Evolutionary conservation across 2,329 filamentous ascomycete species (phyloP).

Genomic region (Fulvia fulva): DNA sequence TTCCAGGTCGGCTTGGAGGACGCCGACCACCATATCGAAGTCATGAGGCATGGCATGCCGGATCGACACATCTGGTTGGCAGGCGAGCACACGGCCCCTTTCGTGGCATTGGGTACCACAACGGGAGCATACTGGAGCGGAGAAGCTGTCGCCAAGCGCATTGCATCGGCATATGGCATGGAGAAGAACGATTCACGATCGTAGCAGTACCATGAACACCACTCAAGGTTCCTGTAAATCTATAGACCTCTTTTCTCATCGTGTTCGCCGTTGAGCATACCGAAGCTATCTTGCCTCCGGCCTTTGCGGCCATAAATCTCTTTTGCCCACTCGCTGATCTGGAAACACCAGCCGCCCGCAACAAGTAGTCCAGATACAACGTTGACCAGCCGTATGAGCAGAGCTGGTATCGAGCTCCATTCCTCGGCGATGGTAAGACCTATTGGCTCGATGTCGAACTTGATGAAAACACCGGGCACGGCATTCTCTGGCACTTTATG

Average conservation of each 20-base stretch:
- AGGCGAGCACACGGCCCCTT: conserved; percentile 86
- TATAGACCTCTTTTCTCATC: conserved; percentile 19
- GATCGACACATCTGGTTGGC: conserved; percentile 76
- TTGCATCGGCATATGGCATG: conserved; percentile 52
- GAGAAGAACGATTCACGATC: not conserved
- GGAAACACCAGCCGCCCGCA: conserved; percentile 89
- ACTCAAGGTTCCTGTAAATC: not conserved
- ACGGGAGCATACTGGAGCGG: conserved; percentile 93
- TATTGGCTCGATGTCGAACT: conserved; percentile 98
- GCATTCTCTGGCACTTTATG: conserved; percentile 62
- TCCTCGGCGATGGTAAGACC: conserved; percentile 79
- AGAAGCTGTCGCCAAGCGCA: conserved; percentile 67
- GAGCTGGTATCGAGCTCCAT: conserved; percentile 67
- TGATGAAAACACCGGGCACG: conserved; percentile 92
- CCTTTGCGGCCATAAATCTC: conserved; percentile 35
- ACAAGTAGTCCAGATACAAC: conserved; percentile 87
- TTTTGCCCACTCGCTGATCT: conserved; percentile 70
- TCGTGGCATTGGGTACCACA: conserved; percentile 80
- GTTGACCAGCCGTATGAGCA: conserved; percentile 82
- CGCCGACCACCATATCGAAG: conserved; percentile 68
- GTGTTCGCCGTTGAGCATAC: conserved; percentile 21
- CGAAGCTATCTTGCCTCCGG: conserved; percentile 19
- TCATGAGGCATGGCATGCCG: conserved; percentile 53
- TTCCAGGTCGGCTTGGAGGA: conserved; percentile 71
- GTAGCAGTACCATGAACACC: not conserved